phyloP scores from a whole-genome alignment of 352 stramenopile species.

The Hyaloperonospora brassicae region DNA sequence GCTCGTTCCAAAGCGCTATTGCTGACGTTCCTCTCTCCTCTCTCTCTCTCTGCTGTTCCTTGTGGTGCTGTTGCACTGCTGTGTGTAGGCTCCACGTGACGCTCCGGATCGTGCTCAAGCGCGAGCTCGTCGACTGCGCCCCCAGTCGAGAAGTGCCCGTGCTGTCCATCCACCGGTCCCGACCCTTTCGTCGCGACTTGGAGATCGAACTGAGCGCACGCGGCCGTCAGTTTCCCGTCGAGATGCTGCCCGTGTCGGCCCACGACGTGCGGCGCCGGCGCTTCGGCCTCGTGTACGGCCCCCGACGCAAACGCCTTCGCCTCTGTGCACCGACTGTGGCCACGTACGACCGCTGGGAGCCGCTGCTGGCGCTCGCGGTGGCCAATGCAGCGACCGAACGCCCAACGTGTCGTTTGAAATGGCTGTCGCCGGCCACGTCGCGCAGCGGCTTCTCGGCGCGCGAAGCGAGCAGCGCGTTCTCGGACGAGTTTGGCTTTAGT shows the following conservation, averaged over 20 bases:
- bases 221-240: constrained; percentile 12
- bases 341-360: constrained; percentile 27
- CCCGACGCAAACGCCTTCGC: constrained; percentile 26
- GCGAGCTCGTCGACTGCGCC: constrained; percentile 17
- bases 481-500: constrained; percentile 28
- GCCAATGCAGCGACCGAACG: constrained; percentile 25
- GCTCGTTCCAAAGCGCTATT: neutral
- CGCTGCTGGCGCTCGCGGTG: constrained; percentile 6
- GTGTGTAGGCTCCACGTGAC: constrained; percentile 22
- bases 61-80: neutral
- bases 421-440: constrained; percentile 11
- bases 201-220: constrained; percentile 22
- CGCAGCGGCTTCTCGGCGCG: constrained; percentile 14
- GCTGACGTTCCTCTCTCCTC: no score
- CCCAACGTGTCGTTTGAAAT: constrained; percentile 16
- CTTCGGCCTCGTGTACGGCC: constrained; percentile 17
- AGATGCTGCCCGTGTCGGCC: constrained; percentile 28
- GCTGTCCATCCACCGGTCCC: constrained; percentile 15
- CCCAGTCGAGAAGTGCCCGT: constrained; percentile 24
- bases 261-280: constrained; percentile 24
- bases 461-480: constrained; percentile 15
- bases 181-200: constrained; percentile 17
- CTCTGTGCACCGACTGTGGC: constrained; percentile 18
- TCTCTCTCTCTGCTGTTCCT: neutral
- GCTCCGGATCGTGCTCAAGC: constrained; percentile 22